Evolutionary conservation across 2,329 filamentous ascomycete species (phyloP), one percentile per base, ranked within the genome.

Genomic region (Fusarium torulosum): DNA sequence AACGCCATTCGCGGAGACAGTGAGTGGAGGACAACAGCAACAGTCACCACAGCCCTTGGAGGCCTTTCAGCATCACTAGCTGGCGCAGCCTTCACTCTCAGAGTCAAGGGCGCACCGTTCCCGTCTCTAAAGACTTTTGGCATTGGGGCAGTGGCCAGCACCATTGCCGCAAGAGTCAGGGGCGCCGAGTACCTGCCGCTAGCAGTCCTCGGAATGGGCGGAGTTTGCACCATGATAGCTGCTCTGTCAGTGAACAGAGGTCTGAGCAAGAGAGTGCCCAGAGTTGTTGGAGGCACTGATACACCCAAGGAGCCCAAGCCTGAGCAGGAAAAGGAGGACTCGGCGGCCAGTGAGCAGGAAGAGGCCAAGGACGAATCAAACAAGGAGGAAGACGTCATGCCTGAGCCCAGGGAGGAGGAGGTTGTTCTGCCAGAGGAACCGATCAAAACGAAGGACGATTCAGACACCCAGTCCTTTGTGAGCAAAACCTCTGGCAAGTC

Each of bases 21-120:
- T 9, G 54, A 59, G 10, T 67, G 65, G 65, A 67, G 68, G 46
- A 69, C 59, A 13, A 41, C 65, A 6, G 65, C 65, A 0, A 69
- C 65, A 27, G 65, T 66, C 27, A 40, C 64, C 47, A 67, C 65
- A 43, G 61, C 65, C 3, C 23, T 69, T 1, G 60, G 66, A 8
- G 65, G 65, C 7, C 2, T 67, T 10, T 51, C 65, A 37, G 65
- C 65, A 27, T 68, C 65, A 27, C 29, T 69, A 21, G 65, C 44
- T 1, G 65, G 59, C 9, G 51, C 62, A 1, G 63, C 64, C 11
- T 68, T 61, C 11, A 54, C 60, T 1, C 54, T 67, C 5, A 49
- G 52, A 20, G 60, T 63, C 20, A 63, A 63, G 52, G 60, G 65
- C 4, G 65, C 61, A 23, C 54, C 60, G 0, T 67, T 66, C 43